Evolutionary conservation across 2,329 filamentous ascomycete species (phyloP).

Genomic region (Colletotrichum karsti): DNA sequence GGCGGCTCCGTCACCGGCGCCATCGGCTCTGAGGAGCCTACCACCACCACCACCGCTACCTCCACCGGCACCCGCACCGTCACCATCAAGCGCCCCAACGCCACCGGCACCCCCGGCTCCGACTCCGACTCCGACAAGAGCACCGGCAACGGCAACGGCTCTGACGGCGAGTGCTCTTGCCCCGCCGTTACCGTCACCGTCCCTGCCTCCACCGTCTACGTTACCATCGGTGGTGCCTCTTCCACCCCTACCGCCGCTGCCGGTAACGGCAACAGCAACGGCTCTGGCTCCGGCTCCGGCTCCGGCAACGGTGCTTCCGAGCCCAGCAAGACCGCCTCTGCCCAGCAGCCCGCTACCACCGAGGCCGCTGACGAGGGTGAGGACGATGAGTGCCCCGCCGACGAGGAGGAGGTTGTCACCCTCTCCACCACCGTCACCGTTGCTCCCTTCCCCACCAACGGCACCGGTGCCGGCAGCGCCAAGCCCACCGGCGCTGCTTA

Average conservation of each 20-base stretch:
- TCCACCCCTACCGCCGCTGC: neutral
- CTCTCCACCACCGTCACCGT: slow-evolving; percentile 40
- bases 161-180: slow-evolving; percentile 27
- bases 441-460: slow-evolving; percentile 51
- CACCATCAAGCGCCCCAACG: slow-evolving; percentile 37
- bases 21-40: slow-evolving; percentile 34
- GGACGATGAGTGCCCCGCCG: slow-evolving; percentile 28
- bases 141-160: slow-evolving; percentile 8
- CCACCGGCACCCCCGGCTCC: slow-evolving; percentile 8
- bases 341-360: slow-evolving; percentile 33
- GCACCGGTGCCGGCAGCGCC: slow-evolving; percentile 41
- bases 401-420: slow-evolving; percentile 37
- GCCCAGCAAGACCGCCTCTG: slow-evolving; percentile 31
- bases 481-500: slow-evolving; percentile 44
- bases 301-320: slow-evolving; percentile 16
- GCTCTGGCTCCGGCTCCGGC: slow-evolving; percentile 17
- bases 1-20: slow-evolving; percentile 25
- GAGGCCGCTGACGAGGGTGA: slow-evolving; percentile 24
- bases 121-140: slow-evolving; percentile 5
- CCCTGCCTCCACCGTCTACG: slow-evolving; percentile 37
- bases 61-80: slow-evolving; percentile 45
- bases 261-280: slow-evolving; percentile 23
- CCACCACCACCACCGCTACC: slow-evolving; percentile 48
- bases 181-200: slow-evolving; percentile 33
- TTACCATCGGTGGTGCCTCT: slow-evolving; percentile 32